Conservation (phyloP, 2,329 filamentous ascomycete species). For the Diaporthe caulivora region DNA sequence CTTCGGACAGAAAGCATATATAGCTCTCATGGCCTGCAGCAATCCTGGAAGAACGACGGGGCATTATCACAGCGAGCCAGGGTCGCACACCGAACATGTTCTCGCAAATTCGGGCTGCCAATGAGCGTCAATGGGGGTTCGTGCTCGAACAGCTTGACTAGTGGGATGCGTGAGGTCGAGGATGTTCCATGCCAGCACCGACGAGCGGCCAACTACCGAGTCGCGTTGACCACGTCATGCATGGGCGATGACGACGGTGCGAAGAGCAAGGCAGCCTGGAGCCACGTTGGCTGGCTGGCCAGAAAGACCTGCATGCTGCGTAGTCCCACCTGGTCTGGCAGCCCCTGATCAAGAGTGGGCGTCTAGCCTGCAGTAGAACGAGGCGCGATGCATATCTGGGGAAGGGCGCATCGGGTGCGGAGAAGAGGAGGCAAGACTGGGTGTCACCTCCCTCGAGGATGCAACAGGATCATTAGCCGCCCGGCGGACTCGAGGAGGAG, state of each 20-base stretch:
- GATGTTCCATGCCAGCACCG: slow-evolving; percentile 32
- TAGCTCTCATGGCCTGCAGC: neutral
- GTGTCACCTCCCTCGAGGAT: slow-evolving; percentile 1
- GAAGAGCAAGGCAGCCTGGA: neutral
- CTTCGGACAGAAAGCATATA: slow-evolving; percentile 2
- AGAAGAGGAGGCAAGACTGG: slow-evolving; percentile 1
- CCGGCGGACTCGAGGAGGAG: neutral
- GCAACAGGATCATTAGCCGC: neutral
- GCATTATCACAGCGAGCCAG: slow-evolving; percentile 33
- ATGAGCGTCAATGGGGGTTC: slow-evolving; percentile 32
- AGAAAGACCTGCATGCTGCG: neutral
- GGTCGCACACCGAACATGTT: neutral
- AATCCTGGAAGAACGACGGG: neutral
- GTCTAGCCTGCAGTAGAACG: slow-evolving; percentile 3
- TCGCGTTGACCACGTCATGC: slow-evolving; percentile 28
- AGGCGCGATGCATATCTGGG: slow-evolving; percentile 15
- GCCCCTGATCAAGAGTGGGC: neutral
- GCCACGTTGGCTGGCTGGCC: too few species aligned
- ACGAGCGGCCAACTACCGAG: slow-evolving; percentile 32
- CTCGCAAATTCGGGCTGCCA: slow-evolving; percentile 34
- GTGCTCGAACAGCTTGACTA: slow-evolving; percentile 23
- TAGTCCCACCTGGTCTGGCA: slow-evolving; percentile 13
- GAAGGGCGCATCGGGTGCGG: slow-evolving; percentile 28
- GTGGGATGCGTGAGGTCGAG: slow-evolving; percentile 18
- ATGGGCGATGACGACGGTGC: neutral